Conservation (phyloP, 2,329 filamentous ascomycete genomes). For the Tolypocladium endophyticum region DNA sequence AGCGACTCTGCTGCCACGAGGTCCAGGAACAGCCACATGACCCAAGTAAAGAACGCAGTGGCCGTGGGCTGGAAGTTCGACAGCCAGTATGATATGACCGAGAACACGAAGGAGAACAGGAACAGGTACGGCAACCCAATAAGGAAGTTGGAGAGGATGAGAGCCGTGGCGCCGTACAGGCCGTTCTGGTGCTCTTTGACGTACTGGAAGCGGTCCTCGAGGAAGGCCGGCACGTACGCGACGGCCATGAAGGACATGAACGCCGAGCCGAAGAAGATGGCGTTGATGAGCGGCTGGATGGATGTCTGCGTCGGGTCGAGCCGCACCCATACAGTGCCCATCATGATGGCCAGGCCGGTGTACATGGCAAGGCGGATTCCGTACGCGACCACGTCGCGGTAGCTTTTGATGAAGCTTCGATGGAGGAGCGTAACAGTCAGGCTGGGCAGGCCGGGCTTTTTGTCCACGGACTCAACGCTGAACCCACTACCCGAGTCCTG, state of each 20-base stretch:
- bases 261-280: constrained; percentile 64
- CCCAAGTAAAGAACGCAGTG: constrained; percentile 62
- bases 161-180: constrained; percentile 62
- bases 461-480: constrained; percentile 8
- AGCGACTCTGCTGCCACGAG: constrained; percentile 73
- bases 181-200: constrained; percentile 67
- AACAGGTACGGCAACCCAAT: constrained; percentile 77
- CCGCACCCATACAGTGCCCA: constrained; percentile 80
- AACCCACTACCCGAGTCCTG: constrained; percentile 9
- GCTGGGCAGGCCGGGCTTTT: constrained; percentile 31
- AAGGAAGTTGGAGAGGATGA: constrained; percentile 70
- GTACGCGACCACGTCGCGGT: constrained; percentile 76
- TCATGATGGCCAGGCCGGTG: constrained; percentile 63
- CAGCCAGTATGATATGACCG: constrained; percentile 68
- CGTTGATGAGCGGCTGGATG: constrained; percentile 75
- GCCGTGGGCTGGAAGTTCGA: constrained; percentile 60
- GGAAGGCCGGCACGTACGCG: constrained; percentile 73
- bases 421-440: constrained; percentile 60
- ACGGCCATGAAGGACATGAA: constrained; percentile 78
- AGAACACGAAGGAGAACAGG: constrained; percentile 66
- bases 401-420: constrained; percentile 71
- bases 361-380: constrained; percentile 80
- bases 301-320: constrained; percentile 57
- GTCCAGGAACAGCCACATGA: constrained; percentile 80
- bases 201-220: constrained; percentile 51